A percentile compares a stretch with the other conserved stretches of the same genome.
These are phyloP conservation scores for Cordyceps sp. DNA, from an alignment of 2,329 filamentous ascomycete species.

Conservation along the genomic window DNA sequence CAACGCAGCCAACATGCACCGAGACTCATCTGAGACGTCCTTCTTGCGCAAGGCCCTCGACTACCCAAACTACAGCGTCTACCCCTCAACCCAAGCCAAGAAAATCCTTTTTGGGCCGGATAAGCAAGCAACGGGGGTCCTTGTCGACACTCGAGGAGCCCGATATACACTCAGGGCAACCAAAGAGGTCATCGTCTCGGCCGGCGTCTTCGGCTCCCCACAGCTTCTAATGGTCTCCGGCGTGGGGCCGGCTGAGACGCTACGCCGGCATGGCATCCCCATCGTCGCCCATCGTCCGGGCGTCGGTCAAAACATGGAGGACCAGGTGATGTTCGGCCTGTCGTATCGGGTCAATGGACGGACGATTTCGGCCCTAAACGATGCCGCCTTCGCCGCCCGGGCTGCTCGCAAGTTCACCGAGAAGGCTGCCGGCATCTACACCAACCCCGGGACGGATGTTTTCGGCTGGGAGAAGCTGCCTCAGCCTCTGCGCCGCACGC, in stretches of 20 bases:
- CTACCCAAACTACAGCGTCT: constrained; percentile 14
- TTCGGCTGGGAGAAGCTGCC: constrained; percentile 15
- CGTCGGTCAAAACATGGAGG: not conserved
- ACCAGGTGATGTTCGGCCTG: constrained; percentile 4
- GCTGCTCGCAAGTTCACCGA: not conserved
- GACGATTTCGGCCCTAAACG: not conserved
- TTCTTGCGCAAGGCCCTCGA: constrained; percentile 7
- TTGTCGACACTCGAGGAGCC: constrained; percentile 9
- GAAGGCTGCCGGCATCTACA: not conserved
- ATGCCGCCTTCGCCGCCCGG: not conserved
- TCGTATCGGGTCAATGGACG: constrained; percentile 2
- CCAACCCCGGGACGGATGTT: constrained; percentile 5
- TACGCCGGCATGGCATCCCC: not conserved
- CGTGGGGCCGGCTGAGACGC: not conserved
- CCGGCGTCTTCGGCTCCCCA: constrained; percentile 1
- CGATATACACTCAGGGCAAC: constrained; percentile 3
- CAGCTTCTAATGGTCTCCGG: not conserved
- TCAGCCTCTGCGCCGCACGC: constrained; percentile 2
- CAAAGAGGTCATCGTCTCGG: constrained; percentile 5
- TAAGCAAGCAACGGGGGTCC: constrained; percentile 19
- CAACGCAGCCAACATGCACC: too few species aligned
- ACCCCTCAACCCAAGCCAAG: constrained; percentile 18
- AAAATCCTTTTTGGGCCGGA: constrained; percentile 23
- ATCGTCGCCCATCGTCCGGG: not conserved
- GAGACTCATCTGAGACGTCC: too few species aligned